Evolutionary conservation across 2,329 filamentous ascomycete species (phyloP).

Genomic region (Alternaria solani): DNA sequence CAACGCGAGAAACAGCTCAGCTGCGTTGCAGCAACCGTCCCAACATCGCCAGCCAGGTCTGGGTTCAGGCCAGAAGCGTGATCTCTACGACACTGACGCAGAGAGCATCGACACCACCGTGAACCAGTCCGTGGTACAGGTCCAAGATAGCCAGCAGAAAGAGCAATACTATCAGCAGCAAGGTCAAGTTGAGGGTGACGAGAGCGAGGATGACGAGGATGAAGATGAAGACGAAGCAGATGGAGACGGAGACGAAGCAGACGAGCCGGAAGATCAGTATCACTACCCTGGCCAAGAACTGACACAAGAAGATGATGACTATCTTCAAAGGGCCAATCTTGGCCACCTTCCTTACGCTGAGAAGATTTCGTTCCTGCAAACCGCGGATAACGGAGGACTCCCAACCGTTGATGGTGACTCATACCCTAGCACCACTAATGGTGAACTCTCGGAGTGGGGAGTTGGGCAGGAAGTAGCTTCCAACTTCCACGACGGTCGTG

Average conservation of each 20-base stretch:
- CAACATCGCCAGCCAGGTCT: slow-evolving; percentile 24
- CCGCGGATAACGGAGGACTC: slow-evolving; percentile 9
- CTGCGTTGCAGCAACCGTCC: slow-evolving; percentile 21
- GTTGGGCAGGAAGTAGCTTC: slow-evolving; percentile 17
- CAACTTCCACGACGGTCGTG: slow-evolving; percentile 13
- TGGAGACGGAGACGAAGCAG: slow-evolving; percentile 1
- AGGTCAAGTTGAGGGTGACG: slow-evolving; percentile 15
- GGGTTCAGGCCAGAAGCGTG: slow-evolving; percentile 23
- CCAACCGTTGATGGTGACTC: slow-evolving; percentile 39
- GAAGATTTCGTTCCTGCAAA: slow-evolving; percentile 9
- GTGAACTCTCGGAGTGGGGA: slow-evolving; percentile 29
- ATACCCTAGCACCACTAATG: slow-evolving; percentile 51
- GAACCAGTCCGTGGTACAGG: slow-evolving; percentile 30
- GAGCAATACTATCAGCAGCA: slow-evolving; percentile 16
- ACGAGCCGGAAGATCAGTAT: background rate
- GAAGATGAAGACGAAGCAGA: slow-evolving; percentile 17
- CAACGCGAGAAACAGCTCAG: slow-evolving; percentile 22
- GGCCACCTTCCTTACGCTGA: slow-evolving; percentile 4
- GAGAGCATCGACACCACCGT: slow-evolving; percentile 49
- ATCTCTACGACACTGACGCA: slow-evolving; percentile 50
- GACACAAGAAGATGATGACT: background rate
- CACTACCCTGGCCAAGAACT: slow-evolving; percentile 2
- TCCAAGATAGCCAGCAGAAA: slow-evolving; percentile 25
- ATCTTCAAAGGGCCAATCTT: slow-evolving; percentile 5
- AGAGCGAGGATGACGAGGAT: slow-evolving; percentile 17